Evolutionary conservation across 768 basidiomycete genomes (phyloP).

Genomic region (Rhodotorula paludigena): DNA sequence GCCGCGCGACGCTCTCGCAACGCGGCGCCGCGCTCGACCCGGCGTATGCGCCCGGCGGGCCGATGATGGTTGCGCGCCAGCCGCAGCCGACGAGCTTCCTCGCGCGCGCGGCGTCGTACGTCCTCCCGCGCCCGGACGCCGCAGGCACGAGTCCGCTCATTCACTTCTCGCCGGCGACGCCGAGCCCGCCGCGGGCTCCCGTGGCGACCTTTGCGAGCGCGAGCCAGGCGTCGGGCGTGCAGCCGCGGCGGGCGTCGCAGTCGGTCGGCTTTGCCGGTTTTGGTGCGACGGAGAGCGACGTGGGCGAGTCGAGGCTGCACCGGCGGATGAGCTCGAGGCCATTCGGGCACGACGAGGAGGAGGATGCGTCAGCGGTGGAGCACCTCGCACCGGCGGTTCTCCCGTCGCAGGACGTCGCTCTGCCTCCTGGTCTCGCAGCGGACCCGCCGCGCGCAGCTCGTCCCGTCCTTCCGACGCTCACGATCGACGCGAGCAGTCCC

Average conservation of each 20-base stretch:
- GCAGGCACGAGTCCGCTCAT: slow-evolving; percentile 1
- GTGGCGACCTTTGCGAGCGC: not conserved
- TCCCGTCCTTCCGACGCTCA: not conserved
- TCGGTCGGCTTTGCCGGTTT: not conserved
- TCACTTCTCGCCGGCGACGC: slow-evolving; percentile 17
- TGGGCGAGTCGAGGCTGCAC: slow-evolving; percentile 15
- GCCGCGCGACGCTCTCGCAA: no score
- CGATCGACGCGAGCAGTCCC: not conserved
- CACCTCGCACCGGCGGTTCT: no score
- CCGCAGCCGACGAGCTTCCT: not conserved
- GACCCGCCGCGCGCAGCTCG: not conserved
- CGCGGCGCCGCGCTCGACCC: not conserved
- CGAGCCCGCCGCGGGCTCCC: not conserved
- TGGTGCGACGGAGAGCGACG: not conserved
- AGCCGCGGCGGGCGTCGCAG: not conserved
- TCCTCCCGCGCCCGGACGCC: not conserved
- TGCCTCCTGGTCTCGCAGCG: not conserved
- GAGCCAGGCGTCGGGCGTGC: not conserved
- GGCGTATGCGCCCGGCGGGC: not conserved
- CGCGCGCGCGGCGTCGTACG: no score
- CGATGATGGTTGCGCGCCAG: slow-evolving; percentile 2
- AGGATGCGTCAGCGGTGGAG: not conserved
- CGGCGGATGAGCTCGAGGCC: slow-evolving; percentile 16
- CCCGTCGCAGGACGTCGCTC: no score
- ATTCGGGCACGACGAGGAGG: not conserved